These are phyloP conservation scores for Trifolium pratense DNA, from an alignment of 306 rosid genomes.

Conservation along the genomic window DNA sequence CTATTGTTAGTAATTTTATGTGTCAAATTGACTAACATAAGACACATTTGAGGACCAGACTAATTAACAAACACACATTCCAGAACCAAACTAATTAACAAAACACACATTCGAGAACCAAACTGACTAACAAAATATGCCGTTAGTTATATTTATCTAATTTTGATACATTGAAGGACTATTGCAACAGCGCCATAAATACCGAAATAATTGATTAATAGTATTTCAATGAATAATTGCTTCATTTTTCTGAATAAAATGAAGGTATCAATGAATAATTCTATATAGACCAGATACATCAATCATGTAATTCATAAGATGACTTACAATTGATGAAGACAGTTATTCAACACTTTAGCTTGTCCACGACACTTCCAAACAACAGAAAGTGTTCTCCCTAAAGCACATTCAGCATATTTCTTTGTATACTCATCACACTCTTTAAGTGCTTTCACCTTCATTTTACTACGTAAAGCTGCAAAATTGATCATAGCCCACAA, in stretches of 20 bases:
- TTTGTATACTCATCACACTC: conserved; percentile 73
- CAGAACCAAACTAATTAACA: background rate
- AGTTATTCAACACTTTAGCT: conserved; percentile 80
- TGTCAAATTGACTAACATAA: background rate
- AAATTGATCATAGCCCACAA: conserved; percentile 3
- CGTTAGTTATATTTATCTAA: background rate
- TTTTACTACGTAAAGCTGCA: conserved; percentile 88
- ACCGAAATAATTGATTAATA: no score
- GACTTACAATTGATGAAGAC: conserved; percentile 87
- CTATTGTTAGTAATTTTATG: no score
- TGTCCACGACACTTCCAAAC: conserved; percentile 80
- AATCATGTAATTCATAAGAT: background rate
- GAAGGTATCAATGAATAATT: conserved; percentile 5
- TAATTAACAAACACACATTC: background rate
- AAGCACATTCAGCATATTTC: conserved; percentile 85
- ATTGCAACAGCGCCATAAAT: no score
- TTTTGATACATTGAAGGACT: background rate
- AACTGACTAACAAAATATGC: background rate
- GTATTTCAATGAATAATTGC: no score
- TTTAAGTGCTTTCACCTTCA: conserved; percentile 90
- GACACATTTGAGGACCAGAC: background rate
- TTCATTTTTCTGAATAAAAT: background rate
- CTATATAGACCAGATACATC: background rate
- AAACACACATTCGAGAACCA: background rate
- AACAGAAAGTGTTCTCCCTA: conserved; percentile 81